phyloP scores from a whole-genome alignment of 73 alveolate genomes.

The Stentor coeruleus region DNA sequence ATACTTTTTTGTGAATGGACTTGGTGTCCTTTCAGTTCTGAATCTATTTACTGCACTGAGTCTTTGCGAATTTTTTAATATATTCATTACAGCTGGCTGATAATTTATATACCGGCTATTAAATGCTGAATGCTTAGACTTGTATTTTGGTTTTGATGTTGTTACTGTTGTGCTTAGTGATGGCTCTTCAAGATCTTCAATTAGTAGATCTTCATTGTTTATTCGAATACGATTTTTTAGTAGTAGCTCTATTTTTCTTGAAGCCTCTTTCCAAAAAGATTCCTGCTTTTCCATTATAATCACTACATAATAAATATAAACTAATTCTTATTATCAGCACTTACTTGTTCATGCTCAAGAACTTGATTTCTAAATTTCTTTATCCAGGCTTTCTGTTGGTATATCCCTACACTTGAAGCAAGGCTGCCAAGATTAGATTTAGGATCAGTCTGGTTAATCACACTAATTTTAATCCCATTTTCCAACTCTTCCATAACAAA shows the following conservation, averaged over 20 bases:
- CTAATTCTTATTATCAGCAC: too few relatives aligned
- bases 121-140: not conserved
- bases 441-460: not conserved
- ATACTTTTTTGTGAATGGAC: too few relatives aligned
- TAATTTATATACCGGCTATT: too few relatives aligned
- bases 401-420: not conserved
- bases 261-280: not conserved
- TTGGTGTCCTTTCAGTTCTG: not conserved
- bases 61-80: not conserved
- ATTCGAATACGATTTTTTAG: not conserved
- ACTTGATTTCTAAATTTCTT: not conserved
- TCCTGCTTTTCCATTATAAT: not conserved
- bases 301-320: too few relatives aligned
- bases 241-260: not conserved
- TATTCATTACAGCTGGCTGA: not conserved
- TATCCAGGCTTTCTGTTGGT: not conserved
- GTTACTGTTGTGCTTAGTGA: too few relatives aligned
- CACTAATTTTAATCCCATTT: not conserved
- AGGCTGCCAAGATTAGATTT: not conserved
- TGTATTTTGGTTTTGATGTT: too few relatives aligned
- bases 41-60: not conserved
- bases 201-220: not conserved
- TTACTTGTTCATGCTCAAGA: too few relatives aligned
- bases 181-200: not conserved
- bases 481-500: not conserved